Evolutionary conservation across 2,329 filamentous ascomycete species (phyloP).

Genomic region (Lachnum nothofagi): DNA sequence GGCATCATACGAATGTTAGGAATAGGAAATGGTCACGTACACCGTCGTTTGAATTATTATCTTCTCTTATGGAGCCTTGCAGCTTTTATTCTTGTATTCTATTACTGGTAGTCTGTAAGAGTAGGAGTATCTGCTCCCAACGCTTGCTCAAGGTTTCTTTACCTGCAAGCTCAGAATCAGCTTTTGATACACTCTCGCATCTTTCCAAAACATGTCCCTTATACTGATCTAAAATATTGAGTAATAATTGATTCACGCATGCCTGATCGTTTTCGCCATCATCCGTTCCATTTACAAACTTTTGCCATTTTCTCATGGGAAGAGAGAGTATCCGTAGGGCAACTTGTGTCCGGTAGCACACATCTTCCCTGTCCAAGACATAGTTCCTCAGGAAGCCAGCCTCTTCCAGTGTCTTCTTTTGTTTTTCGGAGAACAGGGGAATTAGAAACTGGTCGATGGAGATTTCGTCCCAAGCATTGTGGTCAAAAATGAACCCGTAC

Average conservation of each 20-base stretch:
- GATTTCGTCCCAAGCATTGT: slow-evolving; percentile 26
- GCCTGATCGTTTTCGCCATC: neutral
- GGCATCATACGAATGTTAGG: no score
- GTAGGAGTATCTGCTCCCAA: slow-evolving; percentile 23
- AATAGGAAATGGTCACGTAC: neutral
- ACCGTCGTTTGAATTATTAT: neutral
- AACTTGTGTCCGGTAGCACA: slow-evolving; percentile 53
- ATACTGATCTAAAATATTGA: neutral
- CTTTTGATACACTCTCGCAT: neutral
- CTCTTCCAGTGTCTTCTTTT: slow-evolving; percentile 40
- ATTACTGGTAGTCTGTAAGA: slow-evolving; percentile 16
- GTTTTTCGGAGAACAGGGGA: slow-evolving; percentile 23
- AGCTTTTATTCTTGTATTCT: slow-evolving; percentile 15
- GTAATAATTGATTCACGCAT: slow-evolving; percentile 1
- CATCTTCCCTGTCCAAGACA: slow-evolving; percentile 44
- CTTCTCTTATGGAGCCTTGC: neutral
- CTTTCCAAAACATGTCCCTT: neutral
- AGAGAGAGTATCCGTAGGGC: slow-evolving; percentile 42
- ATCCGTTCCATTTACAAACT: slow-evolving; percentile 39
- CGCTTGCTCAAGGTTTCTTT: slow-evolving; percentile 20
- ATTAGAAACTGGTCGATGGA: slow-evolving; percentile 28
- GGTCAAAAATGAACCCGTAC: slow-evolving; percentile 40
- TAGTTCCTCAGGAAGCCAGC: slow-evolving; percentile 48
- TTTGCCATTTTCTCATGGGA: slow-evolving; percentile 38
- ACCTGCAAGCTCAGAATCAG: slow-evolving; percentile 14